Conservation (phyloP, 148 eudicot genomes). For the Mesembryanthemum crystallinum region DNA sequence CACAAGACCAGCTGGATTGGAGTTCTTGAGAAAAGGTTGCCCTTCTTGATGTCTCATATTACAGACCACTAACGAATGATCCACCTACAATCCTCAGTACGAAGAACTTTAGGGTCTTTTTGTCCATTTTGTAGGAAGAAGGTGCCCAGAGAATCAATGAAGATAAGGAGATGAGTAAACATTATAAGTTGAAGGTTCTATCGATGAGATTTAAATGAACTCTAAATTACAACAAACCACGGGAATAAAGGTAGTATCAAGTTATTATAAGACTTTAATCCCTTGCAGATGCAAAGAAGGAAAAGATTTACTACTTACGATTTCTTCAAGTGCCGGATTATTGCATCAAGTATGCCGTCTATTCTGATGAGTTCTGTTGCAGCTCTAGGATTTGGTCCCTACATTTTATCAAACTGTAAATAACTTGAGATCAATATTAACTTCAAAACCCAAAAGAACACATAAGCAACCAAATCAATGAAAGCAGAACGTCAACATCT, state of each 20-base stretch:
- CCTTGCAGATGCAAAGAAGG: conserved; percentile 5
- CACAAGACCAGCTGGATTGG: background rate
- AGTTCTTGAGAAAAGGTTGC: background rate
- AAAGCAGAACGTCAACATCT: background rate
- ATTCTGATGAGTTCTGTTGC: conserved; percentile 81
- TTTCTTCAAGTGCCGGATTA: conserved; percentile 72
- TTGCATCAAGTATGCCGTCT: conserved; percentile 75
- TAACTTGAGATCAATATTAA: conserved; percentile 11
- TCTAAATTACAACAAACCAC: background rate
- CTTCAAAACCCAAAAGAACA: background rate
- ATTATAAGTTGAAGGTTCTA: background rate
- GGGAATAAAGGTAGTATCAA: background rate
- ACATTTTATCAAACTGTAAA: conserved; percentile 29
- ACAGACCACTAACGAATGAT: background rate
- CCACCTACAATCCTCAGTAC: background rate
- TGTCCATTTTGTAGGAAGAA: background rate
- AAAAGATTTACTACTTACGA: conserved; percentile 47
- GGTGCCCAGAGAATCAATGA: background rate
- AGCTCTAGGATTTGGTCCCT: conserved; percentile 94
- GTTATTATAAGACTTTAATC: background rate
- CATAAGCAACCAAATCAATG: background rate
- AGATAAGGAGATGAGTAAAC: background rate
- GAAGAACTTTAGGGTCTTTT: background rate
- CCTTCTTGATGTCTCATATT: too few species aligned
- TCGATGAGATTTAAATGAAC: background rate